Base-by-base conservation (phyloP, 805 yeast species). In the Wickerhamiella shivajii region DNA sequence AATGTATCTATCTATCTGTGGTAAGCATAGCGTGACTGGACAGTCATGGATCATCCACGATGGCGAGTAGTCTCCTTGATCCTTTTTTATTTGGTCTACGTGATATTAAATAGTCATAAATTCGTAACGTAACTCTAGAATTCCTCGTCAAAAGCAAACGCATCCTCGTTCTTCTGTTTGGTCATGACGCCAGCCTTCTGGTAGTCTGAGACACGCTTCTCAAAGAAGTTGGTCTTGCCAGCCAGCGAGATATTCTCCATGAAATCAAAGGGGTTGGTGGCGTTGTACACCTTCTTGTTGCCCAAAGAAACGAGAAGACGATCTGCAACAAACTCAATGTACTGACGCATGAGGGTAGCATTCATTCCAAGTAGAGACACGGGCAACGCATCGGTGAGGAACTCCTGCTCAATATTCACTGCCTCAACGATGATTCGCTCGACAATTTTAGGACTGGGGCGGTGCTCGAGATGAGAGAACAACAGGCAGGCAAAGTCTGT, bases 111-210 rank as follows among this genome's bases (percentile, higher is more conserved):
- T n/a, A n/a, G n/a, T n/a, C n/a, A n/a, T n/a, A n/a, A n/a, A n/a
- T n/a, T n/a, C n/a, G n/a, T n/a, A n/a, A n/a, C n/a, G n/a, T n/a
- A n/a, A n/a, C n/a, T n/a, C n/a, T 74, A 87, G 61, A 87, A 87
- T 52, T 90, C 97, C 61, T 87, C 98, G 59, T 85, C 93, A 50
- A 90, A 77, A 31, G 77, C 63, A 63, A 87, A 85, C 29, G 71
- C 69, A 43, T 60, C 63, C 41, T 64, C 55, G 47, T 72, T 69
- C 45, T 61, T 59, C 35, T 72, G 58, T 45, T 68, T 67, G 45
- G 93, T 87, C 90, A 87, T 87, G 52, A 87, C 98, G 67, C 98
- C 97, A 39, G 98, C 97, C 67, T 87, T 90, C 66, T 87, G 98
- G 65, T 87, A 87, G 63, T 87, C 98, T 39, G 93, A 79, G 38